A percentile compares a stretch with the other conserved stretches of the same genome.
Conservation (phyloP, 2,329 filamentous ascomycete species). For the Aspergillus sp. region DNA sequence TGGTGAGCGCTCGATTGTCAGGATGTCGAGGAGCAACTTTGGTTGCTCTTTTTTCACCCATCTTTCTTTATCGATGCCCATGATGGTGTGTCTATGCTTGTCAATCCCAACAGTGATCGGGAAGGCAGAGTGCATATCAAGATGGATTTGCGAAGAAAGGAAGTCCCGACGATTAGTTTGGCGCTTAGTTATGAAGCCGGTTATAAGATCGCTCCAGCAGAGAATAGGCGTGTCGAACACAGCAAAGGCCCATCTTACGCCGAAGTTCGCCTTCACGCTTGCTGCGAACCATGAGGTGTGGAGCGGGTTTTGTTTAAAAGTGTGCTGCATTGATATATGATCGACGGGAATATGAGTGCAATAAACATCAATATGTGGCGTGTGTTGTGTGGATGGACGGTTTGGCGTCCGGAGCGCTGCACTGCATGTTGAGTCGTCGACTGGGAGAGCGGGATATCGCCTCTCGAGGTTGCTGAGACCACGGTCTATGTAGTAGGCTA, state of each 20-base stretch:
- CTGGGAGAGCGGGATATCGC: conserved; percentile 25
- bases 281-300: too few species aligned
- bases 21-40: conserved; percentile 20
- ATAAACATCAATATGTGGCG: conserved; percentile 28
- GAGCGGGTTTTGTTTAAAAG: background rate
- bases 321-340: background rate
- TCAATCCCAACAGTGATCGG: too few species aligned
- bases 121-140: too few species aligned
- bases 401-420: conserved; percentile 17
- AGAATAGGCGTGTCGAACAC: conserved; percentile 19
- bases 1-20: conserved; percentile 19
- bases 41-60: background rate
- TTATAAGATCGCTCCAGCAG: conserved; percentile 18
- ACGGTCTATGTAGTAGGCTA: conserved; percentile 22
- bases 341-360: conserved; percentile 20
- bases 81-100: too few species aligned
- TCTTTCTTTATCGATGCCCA: too few species aligned
- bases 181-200: conserved; percentile 14
- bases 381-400: conserved; percentile 18
- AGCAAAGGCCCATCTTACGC: conserved; percentile 24
- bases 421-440: conserved; percentile 18
- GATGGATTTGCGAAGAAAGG: too few species aligned
- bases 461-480: conserved; percentile 24
- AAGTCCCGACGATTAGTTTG: too few species aligned
- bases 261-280: conserved; percentile 10